Evolutionary conservation across 2,329 filamentous ascomycete species (phyloP).

Genomic region (Hortaea werneckii): DNA sequence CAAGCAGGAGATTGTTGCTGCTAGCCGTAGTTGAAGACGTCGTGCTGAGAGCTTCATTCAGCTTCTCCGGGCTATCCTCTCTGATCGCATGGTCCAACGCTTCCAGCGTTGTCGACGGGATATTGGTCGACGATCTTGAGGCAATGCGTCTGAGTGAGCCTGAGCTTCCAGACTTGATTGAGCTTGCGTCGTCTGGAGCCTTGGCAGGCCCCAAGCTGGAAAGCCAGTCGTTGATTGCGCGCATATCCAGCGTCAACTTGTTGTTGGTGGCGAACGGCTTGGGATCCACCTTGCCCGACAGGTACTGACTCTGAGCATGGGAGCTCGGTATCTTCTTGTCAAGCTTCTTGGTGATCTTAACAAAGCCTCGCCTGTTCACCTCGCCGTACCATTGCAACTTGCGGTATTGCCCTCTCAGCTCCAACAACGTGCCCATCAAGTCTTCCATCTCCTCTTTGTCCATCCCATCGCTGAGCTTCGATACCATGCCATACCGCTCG

Average conservation of each 20-base stretch:
- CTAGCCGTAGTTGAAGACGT: conserved; percentile 31
- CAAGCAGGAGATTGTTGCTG: conserved; percentile 61
- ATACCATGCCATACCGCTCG: conserved; percentile 70
- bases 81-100: conserved; percentile 62
- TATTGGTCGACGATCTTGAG: conserved; percentile 62
- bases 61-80: conserved; percentile 50
- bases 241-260: conserved; percentile 48
- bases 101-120: conserved; percentile 60
- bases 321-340: conserved; percentile 82
- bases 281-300: conserved; percentile 82
- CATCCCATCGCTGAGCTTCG: conserved; percentile 59
- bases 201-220: conserved; percentile 70
- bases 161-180: conserved; percentile 49
- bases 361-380: conserved; percentile 87
- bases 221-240: conserved; percentile 81
- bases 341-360: conserved; percentile 98
- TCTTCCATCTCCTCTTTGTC: conserved; percentile 88
- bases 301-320: conserved; percentile 67
- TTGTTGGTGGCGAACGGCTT: conserved; percentile 74
- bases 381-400: conserved; percentile 98
- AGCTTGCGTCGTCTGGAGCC: conserved; percentile 62
- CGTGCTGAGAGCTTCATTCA: conserved; percentile 37
- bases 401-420: conserved; percentile 74
- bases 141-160: conserved; percentile 67
- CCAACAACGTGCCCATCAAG: conserved; percentile 77